Evolutionary conservation across 2,329 filamentous ascomycete species (phyloP).

Genomic region (Penicillium vulpinum): DNA sequence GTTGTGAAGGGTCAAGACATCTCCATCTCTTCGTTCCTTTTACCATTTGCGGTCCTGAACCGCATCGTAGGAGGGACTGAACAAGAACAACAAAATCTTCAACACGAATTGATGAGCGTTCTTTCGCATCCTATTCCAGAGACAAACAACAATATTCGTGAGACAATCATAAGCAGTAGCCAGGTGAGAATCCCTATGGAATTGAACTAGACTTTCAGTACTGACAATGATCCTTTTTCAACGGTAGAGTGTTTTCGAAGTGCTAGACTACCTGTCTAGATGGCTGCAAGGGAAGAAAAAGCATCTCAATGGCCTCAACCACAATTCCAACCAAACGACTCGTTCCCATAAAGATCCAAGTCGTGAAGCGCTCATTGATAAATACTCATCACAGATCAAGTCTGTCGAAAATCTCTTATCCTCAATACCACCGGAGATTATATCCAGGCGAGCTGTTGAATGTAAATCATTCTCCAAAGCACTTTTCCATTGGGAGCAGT

Average conservation of each 20-base stretch:
- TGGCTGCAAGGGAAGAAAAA: conserved; percentile 82
- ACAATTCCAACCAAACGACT: conserved; percentile 29
- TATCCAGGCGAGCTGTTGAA: conserved; percentile 82
- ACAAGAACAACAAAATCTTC: conserved; percentile 63
- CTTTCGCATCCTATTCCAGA: conserved; percentile 63
- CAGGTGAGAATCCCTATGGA: conserved; percentile 60
- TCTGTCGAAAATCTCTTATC: conserved; percentile 72
- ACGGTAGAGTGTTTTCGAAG: conserved; percentile 75
- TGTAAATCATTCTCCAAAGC: conserved; percentile 91
- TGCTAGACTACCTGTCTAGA: conserved; percentile 85
- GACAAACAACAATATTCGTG: conserved; percentile 60
- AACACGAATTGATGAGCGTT: conserved; percentile 72
- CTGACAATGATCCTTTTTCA: neutral
- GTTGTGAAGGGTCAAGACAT: conserved; percentile 84
- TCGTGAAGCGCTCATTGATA: conserved; percentile 32
- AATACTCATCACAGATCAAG: conserved; percentile 49
- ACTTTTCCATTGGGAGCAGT: conserved; percentile 91
- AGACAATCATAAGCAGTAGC: conserved; percentile 80
- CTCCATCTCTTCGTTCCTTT: conserved; percentile 79
- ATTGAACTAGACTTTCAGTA: conserved; percentile 10
- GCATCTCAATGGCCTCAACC: conserved; percentile 38
- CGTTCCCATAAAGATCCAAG: conserved; percentile 30
- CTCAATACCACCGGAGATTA: conserved; percentile 68
- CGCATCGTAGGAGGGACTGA: conserved; percentile 72
- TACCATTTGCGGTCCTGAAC: conserved; percentile 85